These are phyloP conservation scores for Oryza glaberrima DNA, from an alignment of 176 grass and related monocot genomes.

Conservation along the genomic window DNA sequence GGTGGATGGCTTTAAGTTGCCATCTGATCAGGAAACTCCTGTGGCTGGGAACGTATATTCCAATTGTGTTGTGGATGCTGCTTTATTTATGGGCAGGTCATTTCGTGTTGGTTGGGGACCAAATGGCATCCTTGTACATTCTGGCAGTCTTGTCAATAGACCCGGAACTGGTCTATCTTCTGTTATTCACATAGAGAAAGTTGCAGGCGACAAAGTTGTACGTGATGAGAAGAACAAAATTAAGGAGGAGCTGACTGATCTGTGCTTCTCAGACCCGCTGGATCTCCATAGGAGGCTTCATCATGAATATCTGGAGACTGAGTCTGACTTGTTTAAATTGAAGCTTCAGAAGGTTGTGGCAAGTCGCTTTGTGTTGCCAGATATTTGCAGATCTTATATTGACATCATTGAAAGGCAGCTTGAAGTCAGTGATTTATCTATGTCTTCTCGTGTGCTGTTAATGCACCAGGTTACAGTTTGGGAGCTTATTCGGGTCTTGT, in stretches of 20 bases:
- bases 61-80: conserved; percentile 79
- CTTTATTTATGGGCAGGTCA: conserved; percentile 91
- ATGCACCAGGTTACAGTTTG: conserved; percentile 89
- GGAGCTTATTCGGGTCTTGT: conserved; percentile 88
- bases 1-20: conserved; percentile 83
- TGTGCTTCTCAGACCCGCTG: conserved; percentile 69
- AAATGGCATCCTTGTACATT: conserved; percentile 89
- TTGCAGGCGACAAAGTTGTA: conserved; percentile 64
- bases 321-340: conserved; percentile 59
- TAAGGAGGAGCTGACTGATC: conserved; percentile 68
- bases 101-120: conserved; percentile 97
- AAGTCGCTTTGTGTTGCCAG: conserved; percentile 63
- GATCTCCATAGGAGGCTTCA: conserved; percentile 72
- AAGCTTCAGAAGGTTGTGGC: conserved; percentile 77
- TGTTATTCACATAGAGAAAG: conserved; percentile 78
- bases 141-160: conserved; percentile 66
- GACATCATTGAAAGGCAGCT: conserved; percentile 82
- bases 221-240: conserved; percentile 68
- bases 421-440: conserved; percentile 62
- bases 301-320: conserved; percentile 54
- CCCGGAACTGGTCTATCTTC: conserved; percentile 71
- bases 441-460: conserved; percentile 65
- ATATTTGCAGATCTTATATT: conserved; percentile 85
- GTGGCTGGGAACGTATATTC: conserved; percentile 63
- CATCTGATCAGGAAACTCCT: conserved; percentile 71